A percentile compares a stretch with the other conserved stretches of the same genome.
These are phyloP conservation scores for Knoxia roxburghii DNA, from an alignment of 257 asterid genomes.

Conservation along the genomic window DNA sequence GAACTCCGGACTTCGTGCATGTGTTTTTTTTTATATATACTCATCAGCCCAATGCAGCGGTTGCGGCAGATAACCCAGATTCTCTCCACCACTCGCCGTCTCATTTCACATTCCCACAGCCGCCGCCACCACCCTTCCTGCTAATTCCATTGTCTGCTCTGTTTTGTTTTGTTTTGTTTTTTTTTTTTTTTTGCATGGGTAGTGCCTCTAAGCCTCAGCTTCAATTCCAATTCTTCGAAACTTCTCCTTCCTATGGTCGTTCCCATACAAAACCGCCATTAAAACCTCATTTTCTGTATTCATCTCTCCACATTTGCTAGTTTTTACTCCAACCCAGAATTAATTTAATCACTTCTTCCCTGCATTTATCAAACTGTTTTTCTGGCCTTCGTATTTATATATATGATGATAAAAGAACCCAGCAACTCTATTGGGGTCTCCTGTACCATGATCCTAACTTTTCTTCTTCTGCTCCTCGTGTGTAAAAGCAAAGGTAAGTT, in stretches of 20 bases:
- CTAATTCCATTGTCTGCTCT: not conserved
- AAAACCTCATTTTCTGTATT: not conserved
- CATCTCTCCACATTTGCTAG: not conserved
- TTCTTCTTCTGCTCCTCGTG: slow-evolving; percentile 19
- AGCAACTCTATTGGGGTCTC: slow-evolving; percentile 13
- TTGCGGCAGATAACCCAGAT: not conserved
- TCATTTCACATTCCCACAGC: no score
- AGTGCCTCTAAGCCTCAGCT: not conserved
- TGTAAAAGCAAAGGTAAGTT: slow-evolving; percentile 6
- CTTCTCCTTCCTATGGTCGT: not conserved
- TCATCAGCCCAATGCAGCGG: not conserved
- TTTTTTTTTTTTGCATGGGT: slow-evolving; percentile 18
- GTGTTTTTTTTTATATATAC: slow-evolving; percentile 2
- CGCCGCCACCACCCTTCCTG: no score
- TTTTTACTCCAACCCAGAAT: not conserved
- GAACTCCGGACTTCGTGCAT: not conserved
- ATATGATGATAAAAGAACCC: not conserved
- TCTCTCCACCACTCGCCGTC: slow-evolving; percentile 11
- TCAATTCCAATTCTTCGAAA: not conserved
- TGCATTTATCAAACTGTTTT: not conserved
- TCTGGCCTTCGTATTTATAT: not conserved
- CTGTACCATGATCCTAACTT: slow-evolving; percentile 5
- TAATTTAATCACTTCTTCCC: not conserved
- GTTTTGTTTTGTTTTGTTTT: not conserved
- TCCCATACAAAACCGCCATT: not conserved